Percentiles rank a stretch among this genome's conserved stretches.
Conservation (phyloP, 306 rosid species). For the Prunus dulcis region DNA sequence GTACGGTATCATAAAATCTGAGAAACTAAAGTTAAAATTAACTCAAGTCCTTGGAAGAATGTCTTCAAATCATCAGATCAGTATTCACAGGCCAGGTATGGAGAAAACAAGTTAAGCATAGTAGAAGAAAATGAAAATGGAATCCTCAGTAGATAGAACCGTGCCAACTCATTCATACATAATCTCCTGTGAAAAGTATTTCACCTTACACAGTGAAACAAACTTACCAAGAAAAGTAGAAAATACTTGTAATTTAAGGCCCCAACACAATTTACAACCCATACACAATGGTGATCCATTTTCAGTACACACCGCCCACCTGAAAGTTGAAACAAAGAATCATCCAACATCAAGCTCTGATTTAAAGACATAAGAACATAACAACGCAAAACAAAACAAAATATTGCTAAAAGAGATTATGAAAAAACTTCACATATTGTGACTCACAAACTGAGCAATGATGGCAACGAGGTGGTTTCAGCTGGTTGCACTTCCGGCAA, state of each 20-base stretch:
- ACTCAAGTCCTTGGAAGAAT: background rate
- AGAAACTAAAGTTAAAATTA: background rate
- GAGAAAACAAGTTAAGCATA: background rate
- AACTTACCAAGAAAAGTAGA: constrained; percentile 90
- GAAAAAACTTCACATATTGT: background rate
- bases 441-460: constrained; percentile 99
- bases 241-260: constrained; percentile 92
- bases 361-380: background rate
- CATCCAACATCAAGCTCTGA: constrained; percentile 7
- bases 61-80: background rate
- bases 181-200: background rate
- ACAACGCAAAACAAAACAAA: background rate
- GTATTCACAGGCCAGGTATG: background rate
- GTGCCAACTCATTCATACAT: constrained; percentile 1
- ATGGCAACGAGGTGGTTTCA: constrained; percentile 91
- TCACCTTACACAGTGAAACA: constrained; percentile 6
- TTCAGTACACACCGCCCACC: constrained; percentile 98
- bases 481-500: constrained; percentile 87
- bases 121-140: constrained; percentile 9
- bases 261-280: constrained; percentile 99
- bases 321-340: constrained; percentile 31
- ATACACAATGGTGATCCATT: constrained; percentile 99
- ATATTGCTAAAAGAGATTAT: background rate
- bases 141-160: constrained; percentile 12
- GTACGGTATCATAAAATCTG: background rate